Evolutionary conservation across 2,329 filamentous ascomycete species (phyloP), one percentile per base, ranked within the genome.

Genomic region (Aspergillus piperis): DNA sequence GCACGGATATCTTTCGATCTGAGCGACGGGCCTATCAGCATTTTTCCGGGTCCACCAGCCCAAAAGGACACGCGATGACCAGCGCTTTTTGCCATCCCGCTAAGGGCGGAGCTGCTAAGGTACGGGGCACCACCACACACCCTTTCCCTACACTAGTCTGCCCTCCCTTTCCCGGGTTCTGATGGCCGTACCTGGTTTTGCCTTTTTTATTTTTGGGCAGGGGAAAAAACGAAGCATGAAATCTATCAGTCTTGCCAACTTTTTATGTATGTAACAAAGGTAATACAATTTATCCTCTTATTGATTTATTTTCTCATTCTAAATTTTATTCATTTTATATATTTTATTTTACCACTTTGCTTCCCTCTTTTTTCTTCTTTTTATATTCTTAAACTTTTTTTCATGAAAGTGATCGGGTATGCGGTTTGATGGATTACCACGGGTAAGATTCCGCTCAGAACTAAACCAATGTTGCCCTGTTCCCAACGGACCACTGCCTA

Each of bases 51-150:
- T 66, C 64, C 62, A 66, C 64, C 41, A 32, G 42, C 36, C 32
- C 41, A 60, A 60, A 53, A 44, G 62, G 58, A 64, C 63, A 64
- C 63, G 63, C 62, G 65, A 67, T 64, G 63, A 50, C 48, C 64
- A 55, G 58, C 49, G 49, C 44, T 57, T 64, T 62, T 57, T 47
- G 55, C 58, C 61, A 64, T 62, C 60, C 60, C 61, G 30, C 59
- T 54, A 57, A 39, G 23, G 38, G 15, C 50, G 39, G 27, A 48
- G 27, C 27, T 44, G 47, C 47, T 36, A 17, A 49, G 23, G 15
- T 25, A 50, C 25, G 47, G 47, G 47, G 47, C 47, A 49, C 44
- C 21, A 23, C 27, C 42, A 52, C 44, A 27, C 32, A 49, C 41
- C 44, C 21, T 55, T 52, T 52, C 25, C 32, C 32, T 36, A 36